phyloP scores from a whole-genome alignment of 805 yeast species.

The Saccharomycopsis fibuligera region DNA sequence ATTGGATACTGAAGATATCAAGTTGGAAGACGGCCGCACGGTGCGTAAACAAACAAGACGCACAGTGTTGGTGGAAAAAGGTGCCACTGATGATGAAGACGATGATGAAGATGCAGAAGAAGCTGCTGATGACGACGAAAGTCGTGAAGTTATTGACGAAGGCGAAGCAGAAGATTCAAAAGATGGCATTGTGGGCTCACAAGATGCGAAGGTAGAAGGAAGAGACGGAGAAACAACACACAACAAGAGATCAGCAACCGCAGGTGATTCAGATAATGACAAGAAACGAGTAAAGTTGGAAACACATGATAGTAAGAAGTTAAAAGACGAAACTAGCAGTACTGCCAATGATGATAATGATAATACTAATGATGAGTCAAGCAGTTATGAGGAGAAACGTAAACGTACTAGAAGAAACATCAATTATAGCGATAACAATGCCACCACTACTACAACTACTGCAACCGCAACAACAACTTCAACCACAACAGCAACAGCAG shows the following conservation, averaged over 20 bases:
- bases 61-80: slow-evolving; percentile 17
- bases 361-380: not conserved
- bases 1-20: slow-evolving; percentile 5
- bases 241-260: not conserved
- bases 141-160: slow-evolving; percentile 5
- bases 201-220: not conserved
- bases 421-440: not conserved
- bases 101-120: slow-evolving; percentile 6
- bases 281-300: not conserved
- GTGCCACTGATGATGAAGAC: slow-evolving; percentile 16
- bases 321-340: no score
- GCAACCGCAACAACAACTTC: not conserved
- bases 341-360: not conserved
- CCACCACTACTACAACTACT: not conserved
- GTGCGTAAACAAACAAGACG: not conserved
- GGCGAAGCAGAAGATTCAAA: slow-evolving; percentile 9
- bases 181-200: not conserved
- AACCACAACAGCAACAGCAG: no score
- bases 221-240: not conserved
- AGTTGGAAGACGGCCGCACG: slow-evolving; percentile 4
- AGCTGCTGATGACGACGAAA: slow-evolving; percentile 4
- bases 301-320: no score
- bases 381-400: not conserved
- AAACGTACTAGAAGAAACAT: not conserved
- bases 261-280: not conserved